Base-by-base conservation (phyloP, 2,329 filamentous ascomycete species). In the Amphichorda felina region DNA sequence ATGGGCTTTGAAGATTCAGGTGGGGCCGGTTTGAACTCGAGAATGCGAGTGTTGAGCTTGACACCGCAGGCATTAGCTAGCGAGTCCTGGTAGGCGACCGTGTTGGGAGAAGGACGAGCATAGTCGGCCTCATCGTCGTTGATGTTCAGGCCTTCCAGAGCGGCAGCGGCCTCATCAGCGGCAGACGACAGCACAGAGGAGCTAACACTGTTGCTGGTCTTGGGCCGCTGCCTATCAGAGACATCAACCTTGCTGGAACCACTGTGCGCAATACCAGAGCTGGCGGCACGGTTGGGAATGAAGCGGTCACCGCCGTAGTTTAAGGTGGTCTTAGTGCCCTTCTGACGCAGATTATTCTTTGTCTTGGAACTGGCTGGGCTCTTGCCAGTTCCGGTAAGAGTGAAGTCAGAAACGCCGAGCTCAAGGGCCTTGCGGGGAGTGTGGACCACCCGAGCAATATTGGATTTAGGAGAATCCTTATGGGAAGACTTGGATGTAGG, bases 1-100 rank as follows among this genome's bases (percentile, higher is more conserved):
- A 98, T 94, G 25, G 91, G 91, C 72, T 94, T 95, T 24, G 88
- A 94, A 6, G 91, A 96, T 66, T 96, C 91, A 4, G 91, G 91
- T n/a, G 91, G 76, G 2, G 89, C 87, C 37, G 91, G 91, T 78
- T 98, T 98, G 73, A 95, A 98, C 40, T 91, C 84, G 35, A 98
- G 81, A 49, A 98, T 98, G 43, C 91, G 84, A 37, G 88, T 93
- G 68, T 88, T 94, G 42, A 94, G 74, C 53, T 79, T 89, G 43
- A 98, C 86, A 38, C 88, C 91, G 56, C 89, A 96, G 34, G 89
- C 89, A 45, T 79, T 80, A 31, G 89, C 88, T 31, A 96, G 68
- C 3, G 87, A 89, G 40, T 91, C 86, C 60, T 95, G 83, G 59
- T 95, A 96, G 16, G 89, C 89, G 36, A 85, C 77, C 3, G 84